These are phyloP conservation scores for Cercospora sp. DNA, from an alignment of 2,329 filamentous ascomycete genomes.

Conservation along the genomic window DNA sequence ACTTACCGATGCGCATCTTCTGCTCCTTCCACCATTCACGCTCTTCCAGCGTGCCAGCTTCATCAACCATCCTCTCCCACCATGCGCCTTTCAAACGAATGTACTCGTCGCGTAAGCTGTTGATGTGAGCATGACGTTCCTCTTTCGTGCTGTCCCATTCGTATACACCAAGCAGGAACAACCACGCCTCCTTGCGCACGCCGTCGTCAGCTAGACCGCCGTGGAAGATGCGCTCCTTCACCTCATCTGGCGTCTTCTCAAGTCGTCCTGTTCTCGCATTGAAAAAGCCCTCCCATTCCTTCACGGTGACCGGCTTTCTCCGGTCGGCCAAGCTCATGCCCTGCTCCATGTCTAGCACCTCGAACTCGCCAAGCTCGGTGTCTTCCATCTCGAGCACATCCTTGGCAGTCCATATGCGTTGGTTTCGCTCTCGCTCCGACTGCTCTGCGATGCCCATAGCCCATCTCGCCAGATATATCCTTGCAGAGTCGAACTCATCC, in stretches of 20 bases:
- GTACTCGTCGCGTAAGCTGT: slow-evolving; percentile 88
- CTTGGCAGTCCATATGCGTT: slow-evolving; percentile 87
- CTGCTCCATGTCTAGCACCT: slow-evolving; percentile 79
- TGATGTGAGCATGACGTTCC: slow-evolving; percentile 78
- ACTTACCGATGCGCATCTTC: slow-evolving; percentile 83
- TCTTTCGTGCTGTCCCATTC: slow-evolving; percentile 89
- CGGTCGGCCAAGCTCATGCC: slow-evolving; percentile 73
- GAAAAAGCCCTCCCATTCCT: slow-evolving; percentile 92
- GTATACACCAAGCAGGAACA: slow-evolving; percentile 88
- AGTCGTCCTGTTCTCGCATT: slow-evolving; percentile 72
- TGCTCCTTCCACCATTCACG: slow-evolving; percentile 98
- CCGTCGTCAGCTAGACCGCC: slow-evolving; percentile 87
- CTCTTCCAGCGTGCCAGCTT: slow-evolving; percentile 75
- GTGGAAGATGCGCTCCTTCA: slow-evolving; percentile 96
- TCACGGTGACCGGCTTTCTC: slow-evolving; percentile 72
- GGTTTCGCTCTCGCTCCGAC: slow-evolving; percentile 80
- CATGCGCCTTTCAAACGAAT: slow-evolving; percentile 89
- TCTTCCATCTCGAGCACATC: slow-evolving; percentile 94
- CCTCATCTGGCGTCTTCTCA: slow-evolving; percentile 80
- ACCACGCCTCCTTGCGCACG: slow-evolving; percentile 93
- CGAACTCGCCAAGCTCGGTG: slow-evolving; percentile 92
- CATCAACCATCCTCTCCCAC: slow-evolving; percentile 92
- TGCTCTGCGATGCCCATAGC: slow-evolving; percentile 99
- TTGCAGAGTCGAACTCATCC: slow-evolving; percentile 95
- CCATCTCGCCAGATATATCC: slow-evolving; percentile 93